These are phyloP conservation scores for Ormosia emarginata DNA, from an alignment of 306 rosid genomes.

Conservation along the genomic window DNA sequence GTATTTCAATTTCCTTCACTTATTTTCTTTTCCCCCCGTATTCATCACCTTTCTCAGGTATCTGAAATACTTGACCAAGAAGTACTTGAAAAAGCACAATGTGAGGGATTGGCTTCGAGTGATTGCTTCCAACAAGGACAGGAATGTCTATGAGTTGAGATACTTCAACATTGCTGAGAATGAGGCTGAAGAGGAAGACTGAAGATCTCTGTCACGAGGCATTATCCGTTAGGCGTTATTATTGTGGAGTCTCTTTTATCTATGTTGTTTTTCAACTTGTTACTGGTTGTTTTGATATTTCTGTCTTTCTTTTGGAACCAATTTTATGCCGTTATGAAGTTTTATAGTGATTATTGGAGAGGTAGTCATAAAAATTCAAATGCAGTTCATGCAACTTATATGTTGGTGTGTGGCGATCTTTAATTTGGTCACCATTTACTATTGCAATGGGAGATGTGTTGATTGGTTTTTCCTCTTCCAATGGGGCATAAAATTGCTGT, in stretches of 20 bases:
- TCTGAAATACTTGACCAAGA: conserved; percentile 82
- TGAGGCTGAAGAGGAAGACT: conserved; percentile 93
- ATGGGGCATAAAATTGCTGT: background rate
- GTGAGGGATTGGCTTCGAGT: conserved; percentile 97
- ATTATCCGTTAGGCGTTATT: conserved; percentile 17
- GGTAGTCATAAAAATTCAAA: background rate
- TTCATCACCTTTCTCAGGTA: conserved; percentile 42
- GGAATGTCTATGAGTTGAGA: conserved; percentile 80
- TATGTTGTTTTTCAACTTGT: conserved; percentile 18
- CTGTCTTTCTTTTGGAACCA: conserved; percentile 9
- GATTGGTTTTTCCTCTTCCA: background rate
- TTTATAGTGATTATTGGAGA: conserved; percentile 21
- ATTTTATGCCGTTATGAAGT: background rate
- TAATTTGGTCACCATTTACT: background rate
- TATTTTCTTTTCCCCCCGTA: background rate
- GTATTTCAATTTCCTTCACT: background rate
- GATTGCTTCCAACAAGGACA: conserved; percentile 87
- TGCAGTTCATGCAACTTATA: background rate
- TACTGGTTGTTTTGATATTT: conserved; percentile 23
- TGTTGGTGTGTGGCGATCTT: background rate
- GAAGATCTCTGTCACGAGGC: conserved; percentile 18
- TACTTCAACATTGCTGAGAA: conserved; percentile 95
- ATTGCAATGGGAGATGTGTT: background rate
- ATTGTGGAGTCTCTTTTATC: conserved; percentile 2
- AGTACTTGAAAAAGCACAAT: conserved; percentile 92